Evolutionary conservation across 106 monocot species (phyloP).

Genomic region (Allium sativum): DNA sequence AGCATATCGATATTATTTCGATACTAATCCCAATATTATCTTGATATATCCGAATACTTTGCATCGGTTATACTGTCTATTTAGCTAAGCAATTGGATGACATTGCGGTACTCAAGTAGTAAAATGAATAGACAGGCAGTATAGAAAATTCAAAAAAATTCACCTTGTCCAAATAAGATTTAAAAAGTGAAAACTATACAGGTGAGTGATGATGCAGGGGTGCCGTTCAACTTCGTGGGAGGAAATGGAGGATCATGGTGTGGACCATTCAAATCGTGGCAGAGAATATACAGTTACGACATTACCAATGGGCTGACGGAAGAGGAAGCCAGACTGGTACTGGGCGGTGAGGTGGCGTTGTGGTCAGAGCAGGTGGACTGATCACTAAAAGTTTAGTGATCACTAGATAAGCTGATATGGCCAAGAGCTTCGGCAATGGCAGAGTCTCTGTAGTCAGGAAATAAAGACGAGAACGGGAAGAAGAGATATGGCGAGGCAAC

Average conservation of each 20-base stretch:
- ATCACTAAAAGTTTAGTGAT: conserved; percentile 42
- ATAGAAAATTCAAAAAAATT: too few species aligned
- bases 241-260: conserved; percentile 81
- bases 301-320: conserved; percentile 54
- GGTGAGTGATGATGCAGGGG: conserved; percentile 12
- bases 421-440: conserved; percentile 78
- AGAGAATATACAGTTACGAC: conserved; percentile 86
- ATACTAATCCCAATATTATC: too few species aligned
- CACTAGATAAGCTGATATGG: conserved; percentile 74
- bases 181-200: conserved; percentile 7
- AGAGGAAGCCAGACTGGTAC: conserved; percentile 49
- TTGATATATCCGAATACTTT: too few species aligned
- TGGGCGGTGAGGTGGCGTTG: conserved; percentile 89
- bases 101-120: too few species aligned
- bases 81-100: too few species aligned
- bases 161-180: background rate
- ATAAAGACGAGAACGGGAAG: conserved; percentile 39
- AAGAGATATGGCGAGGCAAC: conserved; percentile 70
- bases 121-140: too few species aligned
- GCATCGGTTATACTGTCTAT: too few species aligned
- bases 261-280: conserved; percentile 87
- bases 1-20: too few species aligned
- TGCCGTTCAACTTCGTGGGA: conserved; percentile 22
- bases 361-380: conserved; percentile 91
- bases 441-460: conserved; percentile 82